A percentile compares a stretch with the other conserved stretches of the same genome.
Evolutionary conservation across 306 rosid species (phyloP).

Genomic region (Castanea crenata): DNA sequence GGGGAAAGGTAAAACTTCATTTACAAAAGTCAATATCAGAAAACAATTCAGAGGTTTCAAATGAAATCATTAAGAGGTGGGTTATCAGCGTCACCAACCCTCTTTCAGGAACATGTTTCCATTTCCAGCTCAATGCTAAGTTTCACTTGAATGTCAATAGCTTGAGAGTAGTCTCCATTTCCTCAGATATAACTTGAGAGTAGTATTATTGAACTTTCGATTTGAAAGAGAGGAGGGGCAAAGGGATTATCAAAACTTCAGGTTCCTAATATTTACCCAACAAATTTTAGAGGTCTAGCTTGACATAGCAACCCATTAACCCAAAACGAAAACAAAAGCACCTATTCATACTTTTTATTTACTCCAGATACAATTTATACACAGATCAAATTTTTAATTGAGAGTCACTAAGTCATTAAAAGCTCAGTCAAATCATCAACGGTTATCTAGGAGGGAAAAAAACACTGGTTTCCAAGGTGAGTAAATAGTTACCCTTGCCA

Average conservation of each 20-base stretch:
- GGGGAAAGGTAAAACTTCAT: not conserved
- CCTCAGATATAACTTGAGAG: not conserved
- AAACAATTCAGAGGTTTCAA: not conserved
- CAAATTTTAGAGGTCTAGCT: not conserved
- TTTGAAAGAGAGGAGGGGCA: too few species aligned
- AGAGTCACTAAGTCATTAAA: not conserved
- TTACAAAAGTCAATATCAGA: not conserved
- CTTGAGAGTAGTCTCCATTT: not conserved
- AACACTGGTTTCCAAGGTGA: not conserved
- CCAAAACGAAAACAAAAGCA: not conserved
- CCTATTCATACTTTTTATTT: not conserved
- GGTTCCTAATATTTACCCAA: not conserved
- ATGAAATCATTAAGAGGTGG: not conserved
- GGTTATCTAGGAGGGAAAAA: not conserved
- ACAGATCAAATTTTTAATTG: not conserved
- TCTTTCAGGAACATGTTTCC: not conserved
- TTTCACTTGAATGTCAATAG: not conserved
- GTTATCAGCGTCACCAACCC: not conserved
- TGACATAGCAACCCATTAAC: not conserved
- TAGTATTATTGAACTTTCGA: too few species aligned
- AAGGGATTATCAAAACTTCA: not conserved
- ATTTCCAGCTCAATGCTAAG: not conserved
- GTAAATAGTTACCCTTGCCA: slow-evolving; percentile 66
- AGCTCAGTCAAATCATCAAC: not conserved
- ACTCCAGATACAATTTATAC: not conserved